Evolutionary conservation across 345 rosid genomes (phyloP).

Genomic region (Leavenworthia alabamica): DNA sequence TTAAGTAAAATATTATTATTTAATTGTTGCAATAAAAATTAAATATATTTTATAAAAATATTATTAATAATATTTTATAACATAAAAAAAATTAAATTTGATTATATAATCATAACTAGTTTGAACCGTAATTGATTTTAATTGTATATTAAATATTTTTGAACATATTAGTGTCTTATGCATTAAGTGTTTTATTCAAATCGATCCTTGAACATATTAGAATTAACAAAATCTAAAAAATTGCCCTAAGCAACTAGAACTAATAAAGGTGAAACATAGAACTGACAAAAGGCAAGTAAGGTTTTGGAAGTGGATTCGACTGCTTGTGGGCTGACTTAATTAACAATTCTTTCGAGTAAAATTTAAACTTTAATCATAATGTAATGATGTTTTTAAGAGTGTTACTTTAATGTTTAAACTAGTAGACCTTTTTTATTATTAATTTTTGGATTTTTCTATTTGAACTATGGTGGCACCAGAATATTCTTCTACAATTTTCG

Average conservation of each 20-base stretch:
- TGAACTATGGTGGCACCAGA: slow-evolving; percentile 78
- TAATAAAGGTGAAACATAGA: slow-evolving; percentile 63
- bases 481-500: slow-evolving; percentile 82
- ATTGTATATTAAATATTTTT: too few species aligned
- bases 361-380: slow-evolving; percentile 68
- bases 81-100: too few species aligned
- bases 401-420: slow-evolving; percentile 10
- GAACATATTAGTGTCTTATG: too few species aligned
- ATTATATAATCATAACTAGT: too few species aligned
- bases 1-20: too few species aligned
- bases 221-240: background rate
- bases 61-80: too few species aligned
- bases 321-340: slow-evolving; percentile 85
- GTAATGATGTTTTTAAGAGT: slow-evolving; percentile 62
- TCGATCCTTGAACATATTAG: background rate
- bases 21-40: too few species aligned
- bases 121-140: too few species aligned
- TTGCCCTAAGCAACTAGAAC: slow-evolving; percentile 30
- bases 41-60: too few species aligned
- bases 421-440: slow-evolving; percentile 31
- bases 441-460: slow-evolving; percentile 69
- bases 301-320: slow-evolving; percentile 79
- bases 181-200: too few species aligned
- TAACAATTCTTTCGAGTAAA: slow-evolving; percentile 31
- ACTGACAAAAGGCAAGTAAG: slow-evolving; percentile 88